Conservation (phyloP, 495 filamentous ascomycete species). For the Thozetella sp. region DNA sequence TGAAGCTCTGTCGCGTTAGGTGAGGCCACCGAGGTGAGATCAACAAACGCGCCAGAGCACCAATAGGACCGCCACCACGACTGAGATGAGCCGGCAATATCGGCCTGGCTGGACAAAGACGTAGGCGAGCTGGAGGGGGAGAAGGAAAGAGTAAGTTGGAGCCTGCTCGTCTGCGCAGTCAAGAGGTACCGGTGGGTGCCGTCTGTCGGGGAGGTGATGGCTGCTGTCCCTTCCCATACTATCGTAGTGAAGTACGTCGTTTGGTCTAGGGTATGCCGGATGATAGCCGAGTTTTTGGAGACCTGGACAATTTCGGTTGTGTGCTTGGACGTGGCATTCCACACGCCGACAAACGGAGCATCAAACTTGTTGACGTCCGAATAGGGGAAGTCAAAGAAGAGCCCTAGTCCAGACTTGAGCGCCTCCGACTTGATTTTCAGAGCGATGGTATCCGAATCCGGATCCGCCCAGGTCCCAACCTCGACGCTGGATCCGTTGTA, state of each 20-base stretch:
- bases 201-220: conserved; percentile 28
- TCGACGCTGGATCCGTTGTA: conserved; percentile 36
- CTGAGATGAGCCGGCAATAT: conserved; percentile 12
- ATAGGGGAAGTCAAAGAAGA: conserved; percentile 56
- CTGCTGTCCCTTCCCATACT: conserved; percentile 33
- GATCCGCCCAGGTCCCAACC: conserved; percentile 47
- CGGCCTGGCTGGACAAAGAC: not conserved
- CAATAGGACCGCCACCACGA: conserved; percentile 46
- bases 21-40: conserved; percentile 36
- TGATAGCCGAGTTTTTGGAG: conserved; percentile 29
- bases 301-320: conserved; percentile 28
- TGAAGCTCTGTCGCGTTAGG: conserved; percentile 46
- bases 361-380: conserved; percentile 46
- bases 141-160: conserved; percentile 33
- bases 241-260: conserved; percentile 44
- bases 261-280: conserved; percentile 43
- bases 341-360: conserved; percentile 50
- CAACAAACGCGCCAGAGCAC: conserved; percentile 45
- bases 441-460: conserved; percentile 46
- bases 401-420: conserved; percentile 32
- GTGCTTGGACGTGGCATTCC: conserved; percentile 43
- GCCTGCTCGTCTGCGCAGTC: conserved; percentile 12
- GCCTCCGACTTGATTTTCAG: conserved; percentile 41
- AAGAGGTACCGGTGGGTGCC: conserved; percentile 48
- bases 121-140: conserved; percentile 15